These are phyloP conservation scores for Ambrosiella cleistominuta DNA, from an alignment of 2,329 filamentous ascomycete genomes.

Conservation along the genomic window DNA sequence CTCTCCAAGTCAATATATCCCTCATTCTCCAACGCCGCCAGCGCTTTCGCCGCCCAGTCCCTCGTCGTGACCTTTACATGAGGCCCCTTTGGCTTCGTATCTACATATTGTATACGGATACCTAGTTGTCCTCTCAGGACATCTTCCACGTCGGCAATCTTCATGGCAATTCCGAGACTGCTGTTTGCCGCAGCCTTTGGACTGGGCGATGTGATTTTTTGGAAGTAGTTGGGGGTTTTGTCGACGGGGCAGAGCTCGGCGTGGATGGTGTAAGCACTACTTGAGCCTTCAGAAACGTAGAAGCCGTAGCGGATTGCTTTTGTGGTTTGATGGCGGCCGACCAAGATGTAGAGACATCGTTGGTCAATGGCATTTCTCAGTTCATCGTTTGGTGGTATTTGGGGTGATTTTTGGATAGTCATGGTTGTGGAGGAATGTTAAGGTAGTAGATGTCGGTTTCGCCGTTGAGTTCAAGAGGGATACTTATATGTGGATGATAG, in stretches of 20 bases:
- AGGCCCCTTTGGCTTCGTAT: no score
- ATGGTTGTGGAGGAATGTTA: no score
- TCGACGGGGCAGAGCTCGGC: not conserved
- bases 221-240: not conserved
- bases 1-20: slow-evolving; percentile 11
- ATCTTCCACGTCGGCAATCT: slow-evolving; percentile 10
- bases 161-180: not conserved
- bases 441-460: no score
- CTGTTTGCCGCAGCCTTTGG: no score
- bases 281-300: not conserved
- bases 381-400: no score
- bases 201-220: no score
- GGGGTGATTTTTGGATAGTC: no score
- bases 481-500: no score
- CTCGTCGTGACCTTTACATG: slow-evolving; percentile 9
- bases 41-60: slow-evolving; percentile 12
- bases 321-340: not conserved
- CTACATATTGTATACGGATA: not conserved
- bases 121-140: slow-evolving; percentile 2
- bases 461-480: no score
- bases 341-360: not conserved
- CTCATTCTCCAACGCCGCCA: slow-evolving; percentile 13
- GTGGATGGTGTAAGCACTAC: not conserved
- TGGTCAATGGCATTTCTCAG: not conserved
- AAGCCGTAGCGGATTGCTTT: not conserved